These are phyloP conservation scores for Meyerozyma smithsonii DNA, from an alignment of 1,139 yeast genomes.

Conservation along the genomic window DNA sequence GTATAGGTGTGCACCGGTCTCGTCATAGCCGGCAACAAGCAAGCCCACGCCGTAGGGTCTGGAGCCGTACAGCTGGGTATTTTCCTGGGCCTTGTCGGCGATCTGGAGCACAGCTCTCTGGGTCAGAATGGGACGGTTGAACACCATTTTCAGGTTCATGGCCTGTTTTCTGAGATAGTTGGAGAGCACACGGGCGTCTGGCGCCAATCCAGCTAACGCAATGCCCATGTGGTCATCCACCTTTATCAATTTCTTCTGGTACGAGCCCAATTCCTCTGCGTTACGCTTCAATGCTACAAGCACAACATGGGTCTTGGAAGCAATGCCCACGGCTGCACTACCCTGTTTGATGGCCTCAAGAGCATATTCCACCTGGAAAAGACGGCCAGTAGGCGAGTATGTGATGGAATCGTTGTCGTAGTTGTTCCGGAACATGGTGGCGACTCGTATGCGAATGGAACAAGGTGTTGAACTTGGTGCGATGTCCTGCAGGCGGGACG, in stretches of 20 bases:
- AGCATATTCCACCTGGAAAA: constrained; percentile 94
- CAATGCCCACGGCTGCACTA: constrained; percentile 92
- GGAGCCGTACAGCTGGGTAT: constrained; percentile 93
- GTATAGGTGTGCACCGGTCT: constrained; percentile 86
- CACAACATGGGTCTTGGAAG: constrained; percentile 82
- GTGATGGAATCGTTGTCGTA: constrained; percentile 98
- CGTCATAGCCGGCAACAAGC: constrained; percentile 87
- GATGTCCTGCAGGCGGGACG: constrained; percentile 1
- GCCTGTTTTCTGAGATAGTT: constrained; percentile 90
- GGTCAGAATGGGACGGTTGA: constrained; percentile 82
- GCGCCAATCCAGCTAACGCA: constrained; percentile 95
- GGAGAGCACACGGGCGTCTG: constrained; percentile 92
- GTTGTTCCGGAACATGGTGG: constrained; percentile 80
- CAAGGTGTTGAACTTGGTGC: not conserved
- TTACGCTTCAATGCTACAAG: constrained; percentile 90
- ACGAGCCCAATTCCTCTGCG: constrained; percentile 95
- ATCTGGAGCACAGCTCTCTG: constrained; percentile 79
- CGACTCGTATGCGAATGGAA: not conserved
- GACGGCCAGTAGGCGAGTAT: constrained; percentile 94
- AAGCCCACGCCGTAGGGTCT: constrained; percentile 98
- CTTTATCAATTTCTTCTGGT: constrained; percentile 87
- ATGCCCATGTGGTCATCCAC: constrained; percentile 93
- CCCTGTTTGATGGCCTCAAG: constrained; percentile 98
- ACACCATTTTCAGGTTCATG: constrained; percentile 80
- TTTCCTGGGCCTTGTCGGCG: constrained; percentile 95